phyloP scores from a whole-genome alignment of 2,329 filamentous ascomycete genomes.

The Verticillium dahliae region DNA sequence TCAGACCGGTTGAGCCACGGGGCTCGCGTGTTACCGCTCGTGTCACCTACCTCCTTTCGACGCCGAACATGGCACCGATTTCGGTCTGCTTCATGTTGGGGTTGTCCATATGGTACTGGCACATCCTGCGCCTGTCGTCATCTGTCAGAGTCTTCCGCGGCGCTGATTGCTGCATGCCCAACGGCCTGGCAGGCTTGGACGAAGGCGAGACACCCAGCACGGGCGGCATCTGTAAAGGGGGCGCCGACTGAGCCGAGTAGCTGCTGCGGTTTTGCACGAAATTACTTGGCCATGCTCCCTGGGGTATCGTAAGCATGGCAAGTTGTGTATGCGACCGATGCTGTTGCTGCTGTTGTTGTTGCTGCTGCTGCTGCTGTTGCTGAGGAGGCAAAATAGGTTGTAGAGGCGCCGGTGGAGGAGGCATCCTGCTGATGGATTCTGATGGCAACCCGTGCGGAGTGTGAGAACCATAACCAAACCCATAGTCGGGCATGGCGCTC shows the following conservation, averaged over 20 bases:
- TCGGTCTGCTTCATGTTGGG: conserved; percentile 91
- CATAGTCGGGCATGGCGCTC: conserved; percentile 65
- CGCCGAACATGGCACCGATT: conserved; percentile 91
- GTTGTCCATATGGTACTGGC: conserved; percentile 84
- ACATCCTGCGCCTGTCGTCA: conserved; percentile 87
- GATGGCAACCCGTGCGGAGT: conserved; percentile 40
- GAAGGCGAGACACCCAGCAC: conserved; percentile 39
- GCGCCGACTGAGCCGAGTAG: conserved; percentile 55
- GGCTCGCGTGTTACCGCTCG: neutral
- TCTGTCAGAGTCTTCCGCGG: conserved; percentile 86
- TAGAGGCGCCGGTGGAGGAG: conserved; percentile 50
- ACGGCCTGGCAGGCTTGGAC: conserved; percentile 42
- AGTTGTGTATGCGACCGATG: conserved; percentile 44
- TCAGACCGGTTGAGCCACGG: neutral
- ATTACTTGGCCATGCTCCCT: conserved; percentile 63
- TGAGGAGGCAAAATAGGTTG: conserved; percentile 26
- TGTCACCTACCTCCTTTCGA: conserved; percentile 83
- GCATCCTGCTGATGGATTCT: conserved; percentile 44
- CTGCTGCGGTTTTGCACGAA: conserved; percentile 67
- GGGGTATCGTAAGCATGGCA: conserved; percentile 65
- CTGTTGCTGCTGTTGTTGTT: conserved; percentile 18
- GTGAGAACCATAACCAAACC: conserved; percentile 50
- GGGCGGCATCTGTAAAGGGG: conserved; percentile 53
- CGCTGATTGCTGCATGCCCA: conserved; percentile 46
- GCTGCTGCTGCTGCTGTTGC: conserved; percentile 21